phyloP scores from a whole-genome alignment of 139 green algal species.

The Chlorella sp. region DNA sequence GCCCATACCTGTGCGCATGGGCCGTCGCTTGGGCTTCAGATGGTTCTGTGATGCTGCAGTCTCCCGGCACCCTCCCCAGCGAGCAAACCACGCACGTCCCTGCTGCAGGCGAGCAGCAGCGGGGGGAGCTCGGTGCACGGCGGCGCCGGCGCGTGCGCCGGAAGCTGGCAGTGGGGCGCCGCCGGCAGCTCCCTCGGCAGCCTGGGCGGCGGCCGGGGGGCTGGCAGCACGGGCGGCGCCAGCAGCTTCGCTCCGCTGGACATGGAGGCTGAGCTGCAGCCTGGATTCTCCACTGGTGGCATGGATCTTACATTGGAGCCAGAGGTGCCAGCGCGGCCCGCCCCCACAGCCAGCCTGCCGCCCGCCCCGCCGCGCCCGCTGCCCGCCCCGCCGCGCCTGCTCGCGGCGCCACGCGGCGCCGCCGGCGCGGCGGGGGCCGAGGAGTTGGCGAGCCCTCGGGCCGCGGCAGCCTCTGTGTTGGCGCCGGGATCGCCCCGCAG shows the following conservation, averaged over 20 bases:
- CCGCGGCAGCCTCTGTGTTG: not conserved
- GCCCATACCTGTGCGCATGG: not conserved
- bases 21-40: not conserved
- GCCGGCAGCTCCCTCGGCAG: no score
- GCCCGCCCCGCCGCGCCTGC: not conserved
- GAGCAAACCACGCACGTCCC: no score
- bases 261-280: no score
- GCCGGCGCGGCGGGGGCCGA: no score
- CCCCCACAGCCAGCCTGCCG: constrained; percentile 1
- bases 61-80: no score
- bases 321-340: not conserved
- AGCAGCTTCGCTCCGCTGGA: no score
- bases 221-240: no score
- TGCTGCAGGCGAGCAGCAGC: not conserved
- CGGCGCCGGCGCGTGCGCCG: not conserved
- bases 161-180: no score
- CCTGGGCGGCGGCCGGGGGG: no score
- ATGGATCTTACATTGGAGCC: not conserved
- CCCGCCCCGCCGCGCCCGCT: not conserved
- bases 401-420: no score
- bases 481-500: not conserved
- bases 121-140: not conserved
- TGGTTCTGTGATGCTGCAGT: not conserved
- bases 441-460: not conserved
- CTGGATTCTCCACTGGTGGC: no score